Evolutionary conservation across 2,329 filamentous ascomycete species (phyloP), one percentile per base, ranked within the genome.

Genomic region (Raffaelea albimanens): DNA sequence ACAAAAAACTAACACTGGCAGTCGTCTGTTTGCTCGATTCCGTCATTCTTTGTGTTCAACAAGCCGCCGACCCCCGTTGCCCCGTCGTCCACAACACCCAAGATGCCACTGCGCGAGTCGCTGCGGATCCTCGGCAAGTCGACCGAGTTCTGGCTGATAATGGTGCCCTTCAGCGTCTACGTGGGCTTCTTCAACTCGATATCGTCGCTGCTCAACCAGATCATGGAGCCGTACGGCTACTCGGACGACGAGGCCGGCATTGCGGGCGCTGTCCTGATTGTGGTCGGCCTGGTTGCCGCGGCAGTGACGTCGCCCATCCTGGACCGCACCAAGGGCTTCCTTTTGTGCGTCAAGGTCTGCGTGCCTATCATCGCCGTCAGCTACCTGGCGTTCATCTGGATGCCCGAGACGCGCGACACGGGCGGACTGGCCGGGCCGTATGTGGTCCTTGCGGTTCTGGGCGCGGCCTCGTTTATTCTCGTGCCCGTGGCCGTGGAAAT

Each of bases 161-260:
- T 90, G 52, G 58, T 90, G 50, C 83, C 90, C n/a, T 97, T 91
- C 67, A 69, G 78, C 54, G 66, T 90, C 57, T 95, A 89, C 64
- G 87, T 95, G 52, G 89, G 85, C 57, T 83, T 93, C 69, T 98
- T 98, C 80, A 97, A 97, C 73, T 85, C 85, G 55, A 72, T 90
- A 55, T 94, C 89, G 44, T 85, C 85, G 2, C 78, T 97, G 1
- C 74, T 97, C 10, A 95, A 91, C 68, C 91, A 96, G 61, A 87
- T 97, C 61, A 77, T 97, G 53, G 71, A 78, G 36, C 93, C 93
- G 0, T 91, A 96, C 67, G 85, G 80, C 58, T 95, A 88, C 74
- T 76, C 70, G 50, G 85, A 95, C 62, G 83, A 84, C 54, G 76
- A 95, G 48, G 87, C 91, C 20, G 93, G 93, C 31, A 90, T 97